Conservation (phyloP, 768 basidiomycete genomes). For the Lanmaoa rubissima region DNA sequence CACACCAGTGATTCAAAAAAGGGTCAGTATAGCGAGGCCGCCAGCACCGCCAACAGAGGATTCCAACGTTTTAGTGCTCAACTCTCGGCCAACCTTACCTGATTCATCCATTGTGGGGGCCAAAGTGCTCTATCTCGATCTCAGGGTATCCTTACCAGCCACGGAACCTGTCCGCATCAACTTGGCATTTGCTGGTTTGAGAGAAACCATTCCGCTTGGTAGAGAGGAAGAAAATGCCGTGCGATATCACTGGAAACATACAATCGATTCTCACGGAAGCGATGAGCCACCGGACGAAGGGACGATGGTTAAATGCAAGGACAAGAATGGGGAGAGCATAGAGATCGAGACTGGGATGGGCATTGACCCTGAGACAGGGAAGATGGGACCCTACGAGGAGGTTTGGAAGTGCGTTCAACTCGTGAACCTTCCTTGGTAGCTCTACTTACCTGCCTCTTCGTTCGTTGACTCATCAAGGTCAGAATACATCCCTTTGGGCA, state of each 20-base stretch:
- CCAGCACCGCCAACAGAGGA: conserved; percentile 14
- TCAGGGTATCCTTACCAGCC: conserved; percentile 12
- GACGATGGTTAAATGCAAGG: conserved; percentile 3
- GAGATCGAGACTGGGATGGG: conserved; percentile 18
- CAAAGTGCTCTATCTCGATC: conserved; percentile 17
- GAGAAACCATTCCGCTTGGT: conserved; percentile 5
- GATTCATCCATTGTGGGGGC: background rate
- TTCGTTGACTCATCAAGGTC: conserved; percentile 1
- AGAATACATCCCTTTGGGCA: conserved; percentile 2
- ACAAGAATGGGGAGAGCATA: conserved; percentile 4
- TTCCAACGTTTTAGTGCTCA: conserved; percentile 22
- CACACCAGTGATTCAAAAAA: conserved; percentile 6
- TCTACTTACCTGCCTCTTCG: background rate
- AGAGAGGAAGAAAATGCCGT: background rate
- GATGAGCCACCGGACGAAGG: conserved; percentile 14
- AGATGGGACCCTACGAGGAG: conserved; percentile 18
- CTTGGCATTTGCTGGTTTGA: conserved; percentile 17
- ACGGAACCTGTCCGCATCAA: background rate
- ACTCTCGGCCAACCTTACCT: conserved; percentile 12
- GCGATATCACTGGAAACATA: conserved; percentile 16
- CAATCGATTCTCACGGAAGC: conserved; percentile 16
- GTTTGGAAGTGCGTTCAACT: conserved; percentile 17
- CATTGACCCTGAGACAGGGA: conserved; percentile 14
- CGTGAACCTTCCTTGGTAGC: background rate
- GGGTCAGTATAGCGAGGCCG: conserved; percentile 13